A percentile compares a stretch with the other conserved stretches of the same genome.
Evolutionary conservation across 306 rosid species (phyloP).

Genomic region (Biancaea sappan): DNA sequence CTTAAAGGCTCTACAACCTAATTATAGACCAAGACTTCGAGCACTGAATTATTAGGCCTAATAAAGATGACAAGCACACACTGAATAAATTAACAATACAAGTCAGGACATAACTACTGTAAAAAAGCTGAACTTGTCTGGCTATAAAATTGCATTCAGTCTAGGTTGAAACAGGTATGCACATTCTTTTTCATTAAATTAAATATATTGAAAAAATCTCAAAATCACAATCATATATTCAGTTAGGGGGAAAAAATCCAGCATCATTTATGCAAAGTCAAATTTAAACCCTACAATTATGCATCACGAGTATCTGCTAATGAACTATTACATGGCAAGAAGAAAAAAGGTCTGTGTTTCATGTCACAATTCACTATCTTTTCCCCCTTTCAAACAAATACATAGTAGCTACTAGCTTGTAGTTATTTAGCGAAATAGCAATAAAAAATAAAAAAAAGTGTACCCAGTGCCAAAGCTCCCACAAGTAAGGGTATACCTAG

Average conservation of each 20-base stretch:
- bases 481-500: too few relatives aligned
- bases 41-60: slow-evolving; percentile 17
- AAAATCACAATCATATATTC: slow-evolving; percentile 25
- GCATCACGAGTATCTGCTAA: slow-evolving; percentile 18
- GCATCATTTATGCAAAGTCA: slow-evolving; percentile 16
- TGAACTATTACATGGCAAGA: slow-evolving; percentile 4
- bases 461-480: too few relatives aligned
- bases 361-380: background rate
- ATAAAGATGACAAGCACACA: slow-evolving; percentile 9
- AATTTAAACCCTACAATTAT: slow-evolving; percentile 22
- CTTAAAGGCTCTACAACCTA: slow-evolving; percentile 93
- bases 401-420: background rate
- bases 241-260: background rate
- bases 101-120: slow-evolving; percentile 21
- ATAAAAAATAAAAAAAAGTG: background rate
- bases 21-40: slow-evolving; percentile 34
- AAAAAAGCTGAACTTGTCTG: slow-evolving; percentile 9
- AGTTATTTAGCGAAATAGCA: background rate
- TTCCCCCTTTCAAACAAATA: background rate
- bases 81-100: slow-evolving; percentile 20
- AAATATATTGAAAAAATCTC: slow-evolving; percentile 6
- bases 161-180: background rate
- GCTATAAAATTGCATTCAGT: slow-evolving; percentile 1
- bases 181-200: slow-evolving; percentile 24
- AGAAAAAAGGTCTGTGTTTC: background rate